Conservation (phyloP, 2,329 filamentous ascomycete genomes). For the Aspergillus proliferans region DNA sequence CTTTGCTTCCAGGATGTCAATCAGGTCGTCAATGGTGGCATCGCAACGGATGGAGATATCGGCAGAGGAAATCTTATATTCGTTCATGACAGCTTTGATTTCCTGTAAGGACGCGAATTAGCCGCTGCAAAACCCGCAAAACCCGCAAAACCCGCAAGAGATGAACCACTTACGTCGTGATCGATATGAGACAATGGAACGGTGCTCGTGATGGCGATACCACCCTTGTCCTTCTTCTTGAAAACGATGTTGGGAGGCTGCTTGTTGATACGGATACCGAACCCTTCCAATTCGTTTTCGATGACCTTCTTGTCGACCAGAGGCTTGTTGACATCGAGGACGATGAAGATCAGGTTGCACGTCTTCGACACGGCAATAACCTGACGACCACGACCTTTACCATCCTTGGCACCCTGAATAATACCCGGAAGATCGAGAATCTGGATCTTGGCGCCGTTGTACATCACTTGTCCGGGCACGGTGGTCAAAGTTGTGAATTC, state of each 20-base stretch:
- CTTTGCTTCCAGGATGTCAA: constrained; percentile 91
- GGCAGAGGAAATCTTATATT: constrained; percentile 93
- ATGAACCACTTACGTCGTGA: constrained; percentile 53
- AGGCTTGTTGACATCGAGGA: constrained; percentile 97
- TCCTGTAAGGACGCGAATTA: constrained; percentile 46
- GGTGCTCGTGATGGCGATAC: constrained; percentile 92
- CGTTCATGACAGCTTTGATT: constrained; percentile 95
- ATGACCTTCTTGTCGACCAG: constrained; percentile 95
- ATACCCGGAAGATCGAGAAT: constrained; percentile 98
- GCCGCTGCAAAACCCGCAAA: background rate
- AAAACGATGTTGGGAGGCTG: constrained; percentile 96
- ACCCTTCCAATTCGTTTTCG: constrained; percentile 90
- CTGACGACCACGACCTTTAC: constrained; percentile 92
- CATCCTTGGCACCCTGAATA: constrained; percentile 97
- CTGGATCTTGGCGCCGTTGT: constrained; percentile 95
- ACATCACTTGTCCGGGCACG: constrained; percentile 89
- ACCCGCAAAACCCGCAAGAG: background rate
- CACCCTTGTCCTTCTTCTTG: constrained; percentile 98
- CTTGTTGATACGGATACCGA: constrained; percentile 97
- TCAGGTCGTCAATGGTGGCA: constrained; percentile 93
- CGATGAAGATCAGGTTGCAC: constrained; percentile 97
- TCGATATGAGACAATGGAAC: constrained; percentile 88
- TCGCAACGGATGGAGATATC: constrained; percentile 98
- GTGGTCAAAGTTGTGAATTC: constrained; percentile 98
- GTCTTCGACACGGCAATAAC: constrained; percentile 99